Evolutionary conservation across 768 basidiomycete species (phyloP), one percentile per base, ranked within the genome.

Genomic region (Pulveroboletus sp.): DNA sequence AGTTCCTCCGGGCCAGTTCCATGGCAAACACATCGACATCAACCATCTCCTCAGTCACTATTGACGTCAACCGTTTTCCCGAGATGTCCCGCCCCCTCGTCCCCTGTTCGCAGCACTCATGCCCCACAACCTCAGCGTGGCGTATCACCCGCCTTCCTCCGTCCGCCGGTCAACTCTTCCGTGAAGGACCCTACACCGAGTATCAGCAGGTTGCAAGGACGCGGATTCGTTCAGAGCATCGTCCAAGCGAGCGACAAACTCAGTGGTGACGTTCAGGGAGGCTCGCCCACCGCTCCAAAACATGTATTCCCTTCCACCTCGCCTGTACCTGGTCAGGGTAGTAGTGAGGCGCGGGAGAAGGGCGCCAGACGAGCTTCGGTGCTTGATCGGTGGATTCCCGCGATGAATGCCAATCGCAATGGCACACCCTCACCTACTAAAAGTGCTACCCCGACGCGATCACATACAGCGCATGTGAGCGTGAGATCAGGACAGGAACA

Each of bases 181-280:
- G 65, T 74, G 45, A 91, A 90, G 63, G 88, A 89, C 39, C 79
- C 79, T 4, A 89, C 88, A 2, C 90, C 90, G 0, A 90, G 87
- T 63, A 79, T 92, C 30, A 91, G 86, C 53, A 73, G 89, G 52
- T 69, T 93, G 15, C 83, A 91, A 59, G 90, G 90, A 17, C 82
- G 90, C 36, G 90, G 90, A 5, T 91, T 93, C 61, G 90, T 93
- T 3, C 84, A 88, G 66, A 88, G 77, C 54, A 82, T 89, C 72
- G 84, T 93, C 31, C 83, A 85, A 66, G 83, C 76, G 41, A 88
- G 80, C 57, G 71, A 77, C 15, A 72, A 78, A 54, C 65, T 83
- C 5, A 76, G 80, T 51, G 49, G 53, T 9, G 57, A 59, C 1
- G 28, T 67, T 9, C 61, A 62, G 3, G 70, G 66, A 15, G 67